These are phyloP conservation scores for Verticillium tricorpus DNA, from an alignment of 2,329 filamentous ascomycete genomes.

Conservation along the genomic window DNA sequence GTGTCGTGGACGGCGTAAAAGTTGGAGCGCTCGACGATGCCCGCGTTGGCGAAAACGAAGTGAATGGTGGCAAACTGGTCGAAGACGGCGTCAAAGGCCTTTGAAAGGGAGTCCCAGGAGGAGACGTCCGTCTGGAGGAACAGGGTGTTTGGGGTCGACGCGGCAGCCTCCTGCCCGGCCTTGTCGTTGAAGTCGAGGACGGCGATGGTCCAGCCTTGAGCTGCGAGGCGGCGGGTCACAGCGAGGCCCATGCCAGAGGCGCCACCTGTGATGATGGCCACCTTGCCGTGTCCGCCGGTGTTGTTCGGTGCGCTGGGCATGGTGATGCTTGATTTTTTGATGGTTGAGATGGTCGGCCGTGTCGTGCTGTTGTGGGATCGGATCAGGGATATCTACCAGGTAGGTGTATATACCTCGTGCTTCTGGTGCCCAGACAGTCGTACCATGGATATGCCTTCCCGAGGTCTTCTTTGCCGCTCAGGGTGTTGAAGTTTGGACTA, in stretches of 20 bases:
- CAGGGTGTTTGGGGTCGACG: background rate
- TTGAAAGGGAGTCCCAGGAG: constrained; percentile 12
- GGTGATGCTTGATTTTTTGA: background rate
- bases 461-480: no score
- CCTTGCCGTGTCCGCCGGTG: constrained; percentile 2
- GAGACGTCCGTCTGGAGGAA: constrained; percentile 13
- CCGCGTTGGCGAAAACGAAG: constrained; percentile 45
- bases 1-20: constrained; percentile 23
- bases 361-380: background rate
- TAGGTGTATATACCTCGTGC: no score
- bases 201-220: constrained; percentile 11
- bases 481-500: no score
- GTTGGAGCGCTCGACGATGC: constrained; percentile 35
- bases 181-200: constrained; percentile 16
- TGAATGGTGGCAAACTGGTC: constrained; percentile 28
- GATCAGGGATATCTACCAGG: no score
- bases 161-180: constrained; percentile 9
- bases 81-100: constrained; percentile 32
- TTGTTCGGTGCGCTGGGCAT: background rate
- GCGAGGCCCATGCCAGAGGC: constrained; percentile 17
- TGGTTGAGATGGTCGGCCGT: background rate
- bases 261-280: constrained; percentile 16
- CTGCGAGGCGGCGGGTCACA: constrained; percentile 14
- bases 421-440: no score
- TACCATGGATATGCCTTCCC: no score